A percentile compares a stretch with the other conserved stretches of the same genome.
Evolutionary conservation across 805 yeast species (phyloP).

Genomic region (Pichia ethanolica): DNA sequence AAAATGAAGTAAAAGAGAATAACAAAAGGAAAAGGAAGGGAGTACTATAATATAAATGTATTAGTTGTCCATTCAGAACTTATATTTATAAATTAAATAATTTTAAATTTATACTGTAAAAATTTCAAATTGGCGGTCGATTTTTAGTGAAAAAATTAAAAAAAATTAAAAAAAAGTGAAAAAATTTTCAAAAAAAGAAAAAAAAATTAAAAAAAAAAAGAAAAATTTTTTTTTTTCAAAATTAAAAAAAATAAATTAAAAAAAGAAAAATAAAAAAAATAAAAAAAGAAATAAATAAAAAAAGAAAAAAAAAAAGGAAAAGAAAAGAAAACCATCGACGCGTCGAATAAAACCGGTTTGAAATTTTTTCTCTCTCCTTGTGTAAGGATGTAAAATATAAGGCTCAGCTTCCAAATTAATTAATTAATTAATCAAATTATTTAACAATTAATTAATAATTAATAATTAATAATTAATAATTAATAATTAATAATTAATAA

Average conservation of each 20-base stretch:
- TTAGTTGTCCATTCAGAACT: neutral
- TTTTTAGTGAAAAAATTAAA: no score
- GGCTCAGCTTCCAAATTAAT: no score
- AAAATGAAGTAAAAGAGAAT: neutral
- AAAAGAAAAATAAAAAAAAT: neutral
- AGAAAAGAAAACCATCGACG: neutral
- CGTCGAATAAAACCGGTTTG: neutral
- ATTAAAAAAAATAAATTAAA: neutral
- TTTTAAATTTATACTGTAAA: no score
- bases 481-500: no score
- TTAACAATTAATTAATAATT: no score
- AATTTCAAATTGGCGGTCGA: no score
- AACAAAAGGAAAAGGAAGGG: neutral
- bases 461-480: no score
- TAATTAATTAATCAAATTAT: no score
- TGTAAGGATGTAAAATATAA: no score
- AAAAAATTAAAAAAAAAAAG: neutral
- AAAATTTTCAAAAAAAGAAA: no score
- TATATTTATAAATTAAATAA: neutral
- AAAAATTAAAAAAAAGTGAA: no score
- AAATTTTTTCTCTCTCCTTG: neutral
- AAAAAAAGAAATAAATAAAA: neutral
- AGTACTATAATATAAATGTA: neutral
- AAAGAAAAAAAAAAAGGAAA: neutral
- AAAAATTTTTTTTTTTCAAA: slow-evolving; percentile 1